These are phyloP conservation scores for Lipomyces mesembrius DNA, from an alignment of 805 yeast genomes.

Conservation along the genomic window DNA sequence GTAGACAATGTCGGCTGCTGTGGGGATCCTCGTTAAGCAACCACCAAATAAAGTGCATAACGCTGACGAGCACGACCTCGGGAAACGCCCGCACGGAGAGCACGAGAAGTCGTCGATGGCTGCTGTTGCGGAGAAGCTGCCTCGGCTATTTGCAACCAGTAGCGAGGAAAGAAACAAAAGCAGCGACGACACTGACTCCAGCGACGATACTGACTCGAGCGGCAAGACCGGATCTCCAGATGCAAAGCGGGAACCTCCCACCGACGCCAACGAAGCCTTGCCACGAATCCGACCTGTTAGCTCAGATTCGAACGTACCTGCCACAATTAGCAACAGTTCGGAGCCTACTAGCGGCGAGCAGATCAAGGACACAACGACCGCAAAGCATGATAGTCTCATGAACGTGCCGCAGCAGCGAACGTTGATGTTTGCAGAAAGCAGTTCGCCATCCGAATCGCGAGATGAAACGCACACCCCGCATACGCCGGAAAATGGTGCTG, in stretches of 20 bases:
- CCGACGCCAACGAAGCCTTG: background rate
- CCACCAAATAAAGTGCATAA: background rate
- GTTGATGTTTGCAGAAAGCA: background rate
- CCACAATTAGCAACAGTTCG: background rate
- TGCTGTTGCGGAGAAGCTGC: slow-evolving; percentile 1
- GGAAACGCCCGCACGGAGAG: background rate
- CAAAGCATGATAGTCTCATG: background rate
- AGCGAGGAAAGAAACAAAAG: background rate
- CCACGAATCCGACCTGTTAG: background rate
- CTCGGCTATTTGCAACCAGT: background rate
- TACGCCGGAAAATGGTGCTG: slow-evolving; percentile 7
- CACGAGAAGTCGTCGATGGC: slow-evolving; percentile 3
- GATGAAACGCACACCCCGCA: background rate
- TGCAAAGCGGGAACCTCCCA: background rate
- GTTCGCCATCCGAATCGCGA: background rate
- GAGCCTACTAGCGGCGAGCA: background rate
- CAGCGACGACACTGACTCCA: background rate
- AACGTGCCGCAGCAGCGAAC: background rate
- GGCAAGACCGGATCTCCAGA: background rate
- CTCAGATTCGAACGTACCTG: background rate
- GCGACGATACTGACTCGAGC: background rate
- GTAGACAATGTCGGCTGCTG: background rate
- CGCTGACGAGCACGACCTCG: background rate
- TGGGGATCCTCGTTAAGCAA: background rate
- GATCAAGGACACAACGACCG: background rate